These are phyloP conservation scores for Grosmannia serpens DNA, from an alignment of 2,329 filamentous ascomycete species.

Conservation along the genomic window DNA sequence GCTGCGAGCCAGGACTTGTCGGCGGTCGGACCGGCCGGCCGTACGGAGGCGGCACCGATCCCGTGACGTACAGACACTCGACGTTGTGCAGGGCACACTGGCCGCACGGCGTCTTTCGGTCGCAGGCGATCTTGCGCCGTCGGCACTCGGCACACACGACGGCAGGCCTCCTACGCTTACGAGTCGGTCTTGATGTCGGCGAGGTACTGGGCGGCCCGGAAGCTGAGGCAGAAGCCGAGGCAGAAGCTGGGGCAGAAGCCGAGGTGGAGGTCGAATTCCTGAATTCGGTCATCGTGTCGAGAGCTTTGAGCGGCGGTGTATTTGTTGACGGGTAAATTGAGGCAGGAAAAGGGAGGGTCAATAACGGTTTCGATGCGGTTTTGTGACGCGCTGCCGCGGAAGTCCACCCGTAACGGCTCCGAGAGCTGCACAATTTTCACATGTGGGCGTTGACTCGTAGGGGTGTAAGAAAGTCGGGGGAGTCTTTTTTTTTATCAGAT, in stretches of 20 bases:
- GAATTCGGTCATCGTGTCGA: background rate
- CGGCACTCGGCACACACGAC: slow-evolving; percentile 47
- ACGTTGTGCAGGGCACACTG: slow-evolving; percentile 45
- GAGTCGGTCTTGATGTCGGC: slow-evolving; percentile 1
- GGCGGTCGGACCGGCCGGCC: slow-evolving; percentile 7
- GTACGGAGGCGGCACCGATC: slow-evolving; percentile 15
- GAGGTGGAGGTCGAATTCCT: background rate
- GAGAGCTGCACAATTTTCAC: background rate
- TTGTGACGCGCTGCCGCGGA: background rate
- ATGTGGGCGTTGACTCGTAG: background rate
- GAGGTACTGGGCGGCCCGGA: background rate
- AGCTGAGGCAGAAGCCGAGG: background rate
- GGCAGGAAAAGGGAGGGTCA: background rate
- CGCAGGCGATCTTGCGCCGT: slow-evolving; percentile 48
- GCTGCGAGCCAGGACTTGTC: background rate
- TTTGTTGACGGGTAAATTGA: background rate
- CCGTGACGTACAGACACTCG: slow-evolving; percentile 36
- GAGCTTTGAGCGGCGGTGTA: background rate
- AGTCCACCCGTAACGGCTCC: background rate
- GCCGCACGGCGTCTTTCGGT: slow-evolving; percentile 44
- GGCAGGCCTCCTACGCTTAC: slow-evolving; percentile 20
- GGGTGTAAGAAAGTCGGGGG: background rate
- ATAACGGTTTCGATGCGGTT: background rate
- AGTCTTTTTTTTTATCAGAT: slow-evolving; percentile 9
- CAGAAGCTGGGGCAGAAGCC: background rate